Evolutionary conservation across 2,329 filamentous ascomycete genomes (phyloP).

Genomic region (Fusarium chaquense): DNA sequence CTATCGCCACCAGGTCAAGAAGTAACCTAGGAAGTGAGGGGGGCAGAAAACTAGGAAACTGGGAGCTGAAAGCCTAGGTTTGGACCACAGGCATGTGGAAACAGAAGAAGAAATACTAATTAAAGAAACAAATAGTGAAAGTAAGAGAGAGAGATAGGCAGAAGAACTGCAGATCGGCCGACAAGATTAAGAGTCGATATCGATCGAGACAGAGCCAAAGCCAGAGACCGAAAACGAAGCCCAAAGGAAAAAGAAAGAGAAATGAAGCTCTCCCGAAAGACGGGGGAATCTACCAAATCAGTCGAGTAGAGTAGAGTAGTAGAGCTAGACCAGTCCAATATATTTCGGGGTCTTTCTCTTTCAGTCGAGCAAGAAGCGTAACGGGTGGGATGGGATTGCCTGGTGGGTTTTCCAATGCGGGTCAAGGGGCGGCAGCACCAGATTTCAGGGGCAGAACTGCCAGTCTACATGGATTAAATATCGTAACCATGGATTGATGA

Average conservation of each 20-base stretch:
- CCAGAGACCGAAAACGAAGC: conserved; percentile 1
- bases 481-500: conserved; percentile 17
- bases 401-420: conserved; percentile 29
- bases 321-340: conserved; percentile 33
- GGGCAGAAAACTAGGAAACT: neutral
- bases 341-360: conserved; percentile 43
- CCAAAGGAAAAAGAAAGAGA: conserved; percentile 28
- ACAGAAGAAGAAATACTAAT: conserved; percentile 9
- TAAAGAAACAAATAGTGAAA: conserved; percentile 29
- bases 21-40: conserved; percentile 8
- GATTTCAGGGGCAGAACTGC: conserved; percentile 45
- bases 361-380: conserved; percentile 16
- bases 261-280: conserved; percentile 40
- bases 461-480: conserved; percentile 32
- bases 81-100: conserved; percentile 11
- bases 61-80: conserved; percentile 16
- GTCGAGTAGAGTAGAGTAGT: conserved; percentile 21
- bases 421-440: conserved; percentile 42
- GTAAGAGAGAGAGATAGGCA: conserved; percentile 23
- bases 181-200: conserved; percentile 15
- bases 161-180: conserved; percentile 21
- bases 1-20: conserved; percentile 29
- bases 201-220: conserved; percentile 5
- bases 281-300: conserved; percentile 39
- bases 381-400: conserved; percentile 13